A percentile compares a stretch with the other conserved stretches of the same genome.
These are phyloP conservation scores for Leccinum variicolor DNA, from an alignment of 768 basidiomycete species.

Conservation along the genomic window DNA sequence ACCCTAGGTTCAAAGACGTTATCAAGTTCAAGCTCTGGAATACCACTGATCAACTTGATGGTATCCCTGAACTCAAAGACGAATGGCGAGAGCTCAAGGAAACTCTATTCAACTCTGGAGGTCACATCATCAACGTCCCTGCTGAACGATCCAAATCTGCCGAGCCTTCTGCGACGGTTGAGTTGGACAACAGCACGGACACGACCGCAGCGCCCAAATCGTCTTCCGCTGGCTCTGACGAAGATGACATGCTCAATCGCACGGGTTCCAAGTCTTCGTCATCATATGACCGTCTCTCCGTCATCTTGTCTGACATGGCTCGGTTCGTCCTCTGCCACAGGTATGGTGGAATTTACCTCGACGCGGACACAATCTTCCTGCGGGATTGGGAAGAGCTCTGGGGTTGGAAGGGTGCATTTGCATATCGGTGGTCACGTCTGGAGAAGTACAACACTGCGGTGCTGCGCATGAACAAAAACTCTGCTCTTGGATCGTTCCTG, in stretches of 20 bases:
- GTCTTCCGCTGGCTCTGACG: slow-evolving; percentile 29
- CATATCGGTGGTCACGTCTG: slow-evolving; percentile 92
- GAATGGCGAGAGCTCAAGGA: slow-evolving; percentile 80
- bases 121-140: slow-evolving; percentile 67
- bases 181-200: slow-evolving; percentile 25
- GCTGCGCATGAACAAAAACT: slow-evolving; percentile 87
- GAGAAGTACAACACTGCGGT: slow-evolving; percentile 97
- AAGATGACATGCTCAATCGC: slow-evolving; percentile 66
- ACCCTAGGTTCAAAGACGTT: slow-evolving; percentile 86
- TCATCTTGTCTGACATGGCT: slow-evolving; percentile 95
- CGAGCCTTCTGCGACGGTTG: slow-evolving; percentile 16
- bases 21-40: slow-evolving; percentile 98
- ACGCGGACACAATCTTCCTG: slow-evolving; percentile 93
- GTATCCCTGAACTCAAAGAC: slow-evolving; percentile 81
- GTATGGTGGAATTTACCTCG: slow-evolving; percentile 94
- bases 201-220: slow-evolving; percentile 13
- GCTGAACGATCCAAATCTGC: slow-evolving; percentile 36
- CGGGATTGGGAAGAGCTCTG: slow-evolving; percentile 99
- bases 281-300: slow-evolving; percentile 88
- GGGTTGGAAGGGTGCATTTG: slow-evolving; percentile 96
- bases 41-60: slow-evolving; percentile 94
- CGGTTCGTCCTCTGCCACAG: slow-evolving; percentile 96
- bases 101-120: slow-evolving; percentile 86
- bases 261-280: slow-evolving; percentile 85
- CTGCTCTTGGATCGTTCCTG: slow-evolving; percentile 88